Evolutionary conservation across 2,329 filamentous ascomycete species (phyloP), one percentile per base, ranked within the genome.

Genomic region (Xylaria sp.): DNA sequence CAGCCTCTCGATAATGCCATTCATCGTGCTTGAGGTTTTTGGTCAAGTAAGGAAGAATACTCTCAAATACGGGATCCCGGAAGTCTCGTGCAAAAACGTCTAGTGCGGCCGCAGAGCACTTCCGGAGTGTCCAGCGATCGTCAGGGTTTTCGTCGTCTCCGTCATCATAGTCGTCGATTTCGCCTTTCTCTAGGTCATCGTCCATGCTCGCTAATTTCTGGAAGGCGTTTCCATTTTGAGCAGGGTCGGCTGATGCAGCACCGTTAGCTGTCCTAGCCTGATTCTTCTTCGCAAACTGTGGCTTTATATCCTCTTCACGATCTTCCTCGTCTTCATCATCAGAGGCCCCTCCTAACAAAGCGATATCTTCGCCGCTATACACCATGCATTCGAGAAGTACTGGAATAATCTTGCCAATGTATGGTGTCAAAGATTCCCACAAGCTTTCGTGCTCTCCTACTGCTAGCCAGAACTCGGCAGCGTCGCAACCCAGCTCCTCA

Each of bases 391-490:
- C 90, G 8, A 99, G 87, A 61, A 99, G 84, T 1, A 98, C 92
- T 0, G 96, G 96, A 36, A 99, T 91, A 72, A 98, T 95, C 79
- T 92, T 93, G 73, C 88, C 82, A 65, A 98, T 88, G 78, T 93
- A 93, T 0, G 94, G 94, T 9, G 87, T 90, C 55, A 99, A 84
- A 0, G 89, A 87, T 73, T 90, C 87, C 83, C 93, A 94, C 62
- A 98, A 83, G 68, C 91, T 88, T 51, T 92, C 88, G 78, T 97
- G 93, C 79, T 98, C 96, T 69, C 94, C 94, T 23, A 97, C 91
- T 48, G 94, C 94, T 54, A 99, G 88, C 94, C 97, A 99, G 78
- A 99, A 99, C 80, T 99, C 96, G 5, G 96, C 94, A 9, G 96
- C 96, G 79, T 99, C 96, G 73, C 97, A 90, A 46, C 95, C 94